Evolutionary conservation across 345 rosid species (phyloP), one percentile per base, ranked within the genome.

Genomic region (Gossypium australe): DNA sequence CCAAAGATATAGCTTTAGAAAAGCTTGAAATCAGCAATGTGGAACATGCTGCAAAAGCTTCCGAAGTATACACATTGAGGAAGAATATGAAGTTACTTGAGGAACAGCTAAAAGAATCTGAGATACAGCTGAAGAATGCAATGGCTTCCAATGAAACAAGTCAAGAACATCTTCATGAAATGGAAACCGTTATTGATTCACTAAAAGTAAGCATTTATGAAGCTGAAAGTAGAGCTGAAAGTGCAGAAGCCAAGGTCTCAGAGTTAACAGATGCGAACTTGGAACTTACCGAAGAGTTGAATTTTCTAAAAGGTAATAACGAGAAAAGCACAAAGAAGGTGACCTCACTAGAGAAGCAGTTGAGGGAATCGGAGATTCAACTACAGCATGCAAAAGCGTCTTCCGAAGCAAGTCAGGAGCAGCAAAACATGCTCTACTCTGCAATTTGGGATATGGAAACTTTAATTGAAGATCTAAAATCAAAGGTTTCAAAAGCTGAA

Each of bases 361-460:
- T 88, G 62, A 85, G 95, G 71, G 93, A 92, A 11, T 67, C 78
- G 29, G 97, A 91, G 80, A 84, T 87, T 77, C 96, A 89, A 51
- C 56, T 86, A 53, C 92, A 87, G 78, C 87, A 95, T 76, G 83
- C 92, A 41, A 92, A 86, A 80, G 96, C 83, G 43, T 89, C 92
- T 66, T 81, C 89, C 25, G 98, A 92, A 80, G 96, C 88, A 51
- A 84, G 90, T 80, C 98, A 89, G 80, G 99, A 95, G 82, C 97
- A 95, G 82, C 98, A 92, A 72, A 92, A 89, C 77, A 87, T 89
- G 99, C 71, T 95, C 77, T 95, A 95, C 74, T 80, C 97, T 70
- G 99, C 99, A 60, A 95, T 95, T 76, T 95, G 98, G 99, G 99
- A 95, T 79, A 95, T 95, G 99, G 99, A 95, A 80, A 93, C 90